Evolutionary conservation across 2,329 filamentous ascomycete genomes (phyloP), one percentile per base, ranked within the genome.

Genomic region (Paramyrothecium roridum): DNA sequence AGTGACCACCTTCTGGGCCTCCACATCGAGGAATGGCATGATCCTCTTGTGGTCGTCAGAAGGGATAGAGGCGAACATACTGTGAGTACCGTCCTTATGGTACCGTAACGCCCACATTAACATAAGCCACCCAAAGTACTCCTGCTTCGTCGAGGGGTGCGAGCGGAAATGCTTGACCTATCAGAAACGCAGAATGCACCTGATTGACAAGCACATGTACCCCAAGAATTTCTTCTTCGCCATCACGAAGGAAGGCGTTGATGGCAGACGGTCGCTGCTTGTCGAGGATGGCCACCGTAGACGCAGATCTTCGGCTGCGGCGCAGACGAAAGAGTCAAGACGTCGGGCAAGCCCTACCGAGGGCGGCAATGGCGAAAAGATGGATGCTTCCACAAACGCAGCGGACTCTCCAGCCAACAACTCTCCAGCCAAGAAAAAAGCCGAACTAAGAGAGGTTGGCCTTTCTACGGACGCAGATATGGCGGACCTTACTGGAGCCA

Each of bases 191-290:
- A 83, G 90, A 34, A 84, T 91, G 69, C 93, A 99, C 76, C 80
- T 96, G 61, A 91, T 96, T 62, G 93, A 96, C 77, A 97, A 96
- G 75, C 95, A 99, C 72, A 82, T 88, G 74, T 99, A 95, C 67
- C 93, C 93, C 12, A 86, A 84, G 68, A 89, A 90, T 65, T 96
- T 92, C 73, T 93, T 96, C 72, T 96, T 96, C 65, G 85, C 86
- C 51, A 84, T 98, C 52, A 88, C 96, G 3, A 90, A 92, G 61
- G 86, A 91, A 58, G 95, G 95, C n/a, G 90, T 97, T 57, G 93
- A 97, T 66, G 88, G 88, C 50, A 84, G 90, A 52, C 86, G 80
- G 47, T 96, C 91, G 19, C 85, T 99, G 73, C 77, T 98, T 13
- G 78, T 84, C 50, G 81, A 87, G n/a, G 71, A 74, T 12, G 73